phyloP scores from a whole-genome alignment of 1,284 basidiomycete species.

The Fomitopsis schrenkii region DNA sequence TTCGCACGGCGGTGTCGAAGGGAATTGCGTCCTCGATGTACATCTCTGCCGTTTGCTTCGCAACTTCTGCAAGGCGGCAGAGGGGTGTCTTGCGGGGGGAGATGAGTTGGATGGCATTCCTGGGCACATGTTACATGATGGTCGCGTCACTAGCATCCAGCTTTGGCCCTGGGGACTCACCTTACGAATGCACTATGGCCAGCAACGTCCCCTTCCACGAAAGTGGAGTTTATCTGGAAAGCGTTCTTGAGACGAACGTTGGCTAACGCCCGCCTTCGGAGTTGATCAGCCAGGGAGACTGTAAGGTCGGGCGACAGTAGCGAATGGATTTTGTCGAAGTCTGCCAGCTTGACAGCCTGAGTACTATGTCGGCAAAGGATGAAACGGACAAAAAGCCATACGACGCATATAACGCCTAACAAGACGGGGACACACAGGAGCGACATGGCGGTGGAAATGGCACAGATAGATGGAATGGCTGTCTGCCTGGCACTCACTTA shows the following conservation, averaged over 20 bases:
- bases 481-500: too few species aligned
- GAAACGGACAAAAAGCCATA: not conserved
- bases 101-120: slow-evolving; percentile 22
- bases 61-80: slow-evolving; percentile 27
- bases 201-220: slow-evolving; percentile 28
- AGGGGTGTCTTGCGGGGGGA: slow-evolving; percentile 26
- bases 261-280: slow-evolving; percentile 35
- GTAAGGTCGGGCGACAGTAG: not conserved
- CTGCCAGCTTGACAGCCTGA: not conserved
- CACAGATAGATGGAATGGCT: too few species aligned
- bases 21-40: slow-evolving; percentile 16
- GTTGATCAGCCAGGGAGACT: slow-evolving; percentile 1
- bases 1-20: slow-evolving; percentile 38
- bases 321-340: not conserved
- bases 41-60: slow-evolving; percentile 25
- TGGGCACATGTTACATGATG: not conserved
- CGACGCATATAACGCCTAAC: not conserved
- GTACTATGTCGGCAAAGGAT: not conserved
- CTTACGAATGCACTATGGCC: slow-evolving; percentile 32
- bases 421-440: not conserved
- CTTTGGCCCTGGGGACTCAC: not conserved
- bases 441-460: too few species aligned
- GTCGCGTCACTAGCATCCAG: not conserved
- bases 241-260: slow-evolving; percentile 41
- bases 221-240: slow-evolving; percentile 38